Evolutionary conservation across 1,284 basidiomycete genomes (phyloP), one percentile per base, ranked within the genome.

Genomic region (Cryptococcus maquisensis): DNA sequence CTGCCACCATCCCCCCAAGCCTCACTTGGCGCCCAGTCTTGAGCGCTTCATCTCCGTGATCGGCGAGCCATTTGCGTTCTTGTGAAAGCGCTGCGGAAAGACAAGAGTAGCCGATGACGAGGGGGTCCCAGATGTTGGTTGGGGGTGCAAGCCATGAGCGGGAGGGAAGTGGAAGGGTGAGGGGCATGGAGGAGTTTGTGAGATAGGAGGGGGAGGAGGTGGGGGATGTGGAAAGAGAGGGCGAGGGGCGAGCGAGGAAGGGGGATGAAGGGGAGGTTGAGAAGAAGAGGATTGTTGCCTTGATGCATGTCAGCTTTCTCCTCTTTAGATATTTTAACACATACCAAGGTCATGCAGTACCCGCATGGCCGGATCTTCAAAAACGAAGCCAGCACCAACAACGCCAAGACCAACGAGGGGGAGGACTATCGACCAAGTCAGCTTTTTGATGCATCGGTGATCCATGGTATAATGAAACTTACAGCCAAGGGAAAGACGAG

Each of bases 401-500:
- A 26, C 6, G 55, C 36, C 10, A 72, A 55, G 48, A 72, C 61
- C 41, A 67, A 49, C 4, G 69, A 68, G 3, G 68, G 65, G 21
- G 63, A 63, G 23, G 65, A 56, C 69, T 71, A 20, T 23, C 40
- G 10, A 23, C 6, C 18, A 9, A 28, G 18, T 15, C 26, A 36
- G 18, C 21, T 4, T 13, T 32, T 37, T 8, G 23, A 8, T 21
- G 3, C 16, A 39, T 46, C 5, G 21, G 43, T 35, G n/a, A n/a
- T n/a, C n/a, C n/a, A 8, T 32, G 40, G 18, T 24, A n/a, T 18
- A 20, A 18, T 23, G 18, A 32, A 26, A 65, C 67, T 56, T 54
- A 66, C 66, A 1, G 65, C 58, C 51, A 69, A 56, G 10, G 62
- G 63, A 4, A 69, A 55, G 38, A 71, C 52, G 83, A 87, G 53